phyloP scores from a whole-genome alignment of 164 flowering plant genomes.

The Sedum album region DNA sequence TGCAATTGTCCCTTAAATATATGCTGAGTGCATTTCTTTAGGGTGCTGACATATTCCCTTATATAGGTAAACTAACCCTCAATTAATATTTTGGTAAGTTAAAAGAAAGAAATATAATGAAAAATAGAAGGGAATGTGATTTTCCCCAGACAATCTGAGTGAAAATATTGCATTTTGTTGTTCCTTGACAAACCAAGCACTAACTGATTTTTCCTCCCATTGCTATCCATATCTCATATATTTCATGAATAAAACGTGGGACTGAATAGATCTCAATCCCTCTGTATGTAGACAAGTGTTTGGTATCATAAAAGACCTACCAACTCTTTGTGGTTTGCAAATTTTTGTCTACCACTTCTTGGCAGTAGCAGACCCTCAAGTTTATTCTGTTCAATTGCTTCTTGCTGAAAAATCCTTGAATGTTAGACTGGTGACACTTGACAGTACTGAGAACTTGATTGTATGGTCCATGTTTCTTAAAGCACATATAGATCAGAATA shows the following conservation, averaged over 20 bases:
- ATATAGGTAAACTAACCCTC: not conserved
- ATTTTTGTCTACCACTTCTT: not conserved
- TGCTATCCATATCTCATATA: no score
- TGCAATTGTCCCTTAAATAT: no score
- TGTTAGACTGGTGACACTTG: not conserved
- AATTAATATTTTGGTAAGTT: not conserved
- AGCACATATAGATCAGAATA: not conserved
- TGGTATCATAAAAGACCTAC: not conserved
- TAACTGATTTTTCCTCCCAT: no score
- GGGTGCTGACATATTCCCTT: no score
- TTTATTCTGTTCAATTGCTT: not conserved
- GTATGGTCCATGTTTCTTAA: no score
- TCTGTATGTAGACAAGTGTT: not conserved
- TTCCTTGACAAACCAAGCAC: no score
- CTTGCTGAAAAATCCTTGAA: not conserved
- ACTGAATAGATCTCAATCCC: not conserved
- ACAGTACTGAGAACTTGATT: not conserved
- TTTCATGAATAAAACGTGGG: not conserved
- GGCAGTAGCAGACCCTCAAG: not conserved
- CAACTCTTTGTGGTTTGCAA: not conserved
- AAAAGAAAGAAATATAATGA: not conserved
- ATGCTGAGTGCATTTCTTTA: no score
- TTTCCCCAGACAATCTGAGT: not conserved
- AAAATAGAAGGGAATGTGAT: not conserved
- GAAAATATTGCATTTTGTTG: not conserved